phyloP scores from a whole-genome alignment of 768 basidiomycete species.

The Wakefieldia striispora region DNA sequence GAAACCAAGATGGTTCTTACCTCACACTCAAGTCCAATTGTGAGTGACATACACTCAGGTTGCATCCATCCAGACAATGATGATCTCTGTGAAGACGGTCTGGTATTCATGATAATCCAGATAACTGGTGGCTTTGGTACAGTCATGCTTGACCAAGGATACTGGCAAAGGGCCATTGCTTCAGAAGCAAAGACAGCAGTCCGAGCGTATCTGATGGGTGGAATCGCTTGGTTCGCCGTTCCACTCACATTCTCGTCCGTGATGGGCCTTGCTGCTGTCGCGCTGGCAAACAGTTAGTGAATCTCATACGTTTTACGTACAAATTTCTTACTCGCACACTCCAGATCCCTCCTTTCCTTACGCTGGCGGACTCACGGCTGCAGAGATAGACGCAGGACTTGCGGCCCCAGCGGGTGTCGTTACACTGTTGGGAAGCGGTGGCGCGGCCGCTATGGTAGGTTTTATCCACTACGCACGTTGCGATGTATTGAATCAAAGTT shows the following conservation, averaged over 20 bases:
- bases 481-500: neutral
- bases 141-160: constrained; percentile 26
- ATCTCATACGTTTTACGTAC: neutral
- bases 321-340: neutral
- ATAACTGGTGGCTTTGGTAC: constrained; percentile 20
- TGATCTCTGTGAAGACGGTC: constrained; percentile 3
- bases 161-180: constrained; percentile 40
- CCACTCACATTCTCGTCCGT: constrained; percentile 38
- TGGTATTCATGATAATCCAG: constrained; percentile 17
- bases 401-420: constrained; percentile 34
- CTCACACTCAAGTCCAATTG: constrained; percentile 36
- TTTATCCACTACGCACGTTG: neutral
- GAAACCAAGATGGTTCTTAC: constrained; percentile 37
- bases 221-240: constrained; percentile 40
- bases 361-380: constrained; percentile 21
- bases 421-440: constrained; percentile 35
- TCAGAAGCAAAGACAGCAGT: constrained; percentile 36
- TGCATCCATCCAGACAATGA: neutral
- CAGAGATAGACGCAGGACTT: constrained; percentile 35
- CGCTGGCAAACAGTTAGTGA: constrained; percentile 17
- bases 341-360: constrained; percentile 43
- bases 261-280: constrained; percentile 35
- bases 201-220: constrained; percentile 38
- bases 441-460: constrained; percentile 35
- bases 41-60: neutral